phyloP scores from a whole-genome alignment of 192 early-diverging fungal species.

The Haplosporangium gracile region DNA sequence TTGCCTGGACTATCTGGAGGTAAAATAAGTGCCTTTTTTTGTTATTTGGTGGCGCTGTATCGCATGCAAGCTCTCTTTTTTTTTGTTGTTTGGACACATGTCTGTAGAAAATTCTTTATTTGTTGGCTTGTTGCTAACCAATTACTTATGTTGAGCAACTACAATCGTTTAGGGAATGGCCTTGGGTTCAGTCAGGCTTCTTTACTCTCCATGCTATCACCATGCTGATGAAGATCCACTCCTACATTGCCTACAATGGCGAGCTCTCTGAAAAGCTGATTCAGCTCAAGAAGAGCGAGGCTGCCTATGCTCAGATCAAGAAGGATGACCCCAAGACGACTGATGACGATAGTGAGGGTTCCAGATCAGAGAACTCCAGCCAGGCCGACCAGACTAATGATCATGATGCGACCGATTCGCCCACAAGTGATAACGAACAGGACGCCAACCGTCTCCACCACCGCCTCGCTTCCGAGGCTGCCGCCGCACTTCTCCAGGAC shows the following conservation, averaged over 20 bases:
- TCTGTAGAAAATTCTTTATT: conserved; percentile 44
- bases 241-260: conserved; percentile 89
- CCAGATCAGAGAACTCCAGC: neutral
- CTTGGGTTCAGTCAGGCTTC: conserved; percentile 91
- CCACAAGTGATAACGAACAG: conserved; percentile 12
- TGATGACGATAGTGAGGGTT: conserved; percentile 14
- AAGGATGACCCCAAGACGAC: conserved; percentile 21
- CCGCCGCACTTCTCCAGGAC: conserved; percentile 23
- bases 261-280: conserved; percentile 69
- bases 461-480: conserved; percentile 17
- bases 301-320: conserved; percentile 46
- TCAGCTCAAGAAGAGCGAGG: conserved; percentile 53
- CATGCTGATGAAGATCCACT: conserved; percentile 97
- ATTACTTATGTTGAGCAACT: neutral
- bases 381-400: conserved; percentile 6
- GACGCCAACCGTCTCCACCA: conserved; percentile 9
- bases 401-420: neutral
- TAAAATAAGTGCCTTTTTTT: conserved; percentile 20
- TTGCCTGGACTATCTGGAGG: conserved; percentile 72
- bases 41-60: conserved; percentile 13
- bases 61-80: neutral
- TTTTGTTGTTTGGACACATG: neutral
- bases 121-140: conserved; percentile 55
- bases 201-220: conserved; percentile 90
- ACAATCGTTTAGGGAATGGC: conserved; percentile 74